phyloP scores from a whole-genome alignment of 1,139 yeast genomes.

The Saccharomycopsis hybrid region DNA sequence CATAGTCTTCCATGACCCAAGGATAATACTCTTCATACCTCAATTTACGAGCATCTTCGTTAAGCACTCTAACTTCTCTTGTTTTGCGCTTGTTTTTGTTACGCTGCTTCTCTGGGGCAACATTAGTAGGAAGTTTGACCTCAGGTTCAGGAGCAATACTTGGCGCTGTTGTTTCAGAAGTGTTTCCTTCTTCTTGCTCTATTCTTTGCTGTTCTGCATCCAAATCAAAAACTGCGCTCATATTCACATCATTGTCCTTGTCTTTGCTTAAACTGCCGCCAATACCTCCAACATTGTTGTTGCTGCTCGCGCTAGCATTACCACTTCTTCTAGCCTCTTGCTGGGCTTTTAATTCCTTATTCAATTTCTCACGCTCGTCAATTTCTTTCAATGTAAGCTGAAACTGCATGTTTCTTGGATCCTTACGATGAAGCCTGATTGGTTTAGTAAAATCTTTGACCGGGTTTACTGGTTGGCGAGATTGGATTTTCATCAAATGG shows the following conservation, averaged over 20 bases:
- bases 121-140: conserved; percentile 26
- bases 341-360: conserved; percentile 29
- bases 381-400: conserved; percentile 64
- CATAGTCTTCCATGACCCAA: conserved; percentile 97
- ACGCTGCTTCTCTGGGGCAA: conserved; percentile 83
- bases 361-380: conserved; percentile 43
- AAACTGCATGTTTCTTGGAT: conserved; percentile 83
- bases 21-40: conserved; percentile 96
- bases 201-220: conserved; percentile 7
- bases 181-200: conserved; percentile 28
- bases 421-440: conserved; percentile 82
- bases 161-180: too few relatives aligned
- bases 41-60: conserved; percentile 73
- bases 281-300: too few relatives aligned
- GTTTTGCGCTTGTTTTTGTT: conserved; percentile 55
- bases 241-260: conserved; percentile 6
- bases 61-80: conserved; percentile 71
- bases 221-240: conserved; percentile 9
- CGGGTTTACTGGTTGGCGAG: conserved; percentile 67
- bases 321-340: conserved; percentile 25
- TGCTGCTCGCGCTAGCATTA: too few relatives aligned
- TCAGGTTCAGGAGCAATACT: conserved; percentile 32
- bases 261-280: neutral
- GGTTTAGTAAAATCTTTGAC: conserved; percentile 68
- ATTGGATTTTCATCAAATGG: conserved; percentile 77